phyloP scores from a whole-genome alignment of 2,329 filamentous ascomycete species.

The Ophiostoma sp. region DNA sequence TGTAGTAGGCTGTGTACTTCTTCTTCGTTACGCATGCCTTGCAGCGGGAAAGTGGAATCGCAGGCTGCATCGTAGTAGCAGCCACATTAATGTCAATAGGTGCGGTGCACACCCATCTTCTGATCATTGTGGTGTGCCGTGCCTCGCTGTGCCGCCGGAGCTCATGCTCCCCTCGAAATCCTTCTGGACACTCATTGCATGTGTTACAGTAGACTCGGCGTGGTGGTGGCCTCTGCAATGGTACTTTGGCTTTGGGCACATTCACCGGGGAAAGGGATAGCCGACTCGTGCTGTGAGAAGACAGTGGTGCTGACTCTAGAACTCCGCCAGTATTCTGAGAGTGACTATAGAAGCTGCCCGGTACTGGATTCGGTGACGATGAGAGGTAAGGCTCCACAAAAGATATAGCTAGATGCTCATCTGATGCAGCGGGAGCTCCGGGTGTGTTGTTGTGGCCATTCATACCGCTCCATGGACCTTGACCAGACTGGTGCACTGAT shows the following conservation, averaged over 20 bases:
- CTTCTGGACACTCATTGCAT: slow-evolving; percentile 69
- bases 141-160: slow-evolving; percentile 60
- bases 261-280: slow-evolving; percentile 41
- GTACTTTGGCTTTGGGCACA: slow-evolving; percentile 37
- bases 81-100: slow-evolving; percentile 35
- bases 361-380: not conserved
- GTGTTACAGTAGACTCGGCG: slow-evolving; percentile 61
- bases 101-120: slow-evolving; percentile 55
- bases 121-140: slow-evolving; percentile 56
- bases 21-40: slow-evolving; percentile 75
- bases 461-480: not conserved
- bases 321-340: not conserved
- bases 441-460: not conserved
- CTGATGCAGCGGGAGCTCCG: not conserved
- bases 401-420: not conserved
- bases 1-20: slow-evolving; percentile 87
- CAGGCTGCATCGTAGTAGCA: slow-evolving; percentile 40
- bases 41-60: slow-evolving; percentile 58
- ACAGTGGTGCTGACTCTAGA: not conserved
- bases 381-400: not conserved
- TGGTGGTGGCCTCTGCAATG: slow-evolving; percentile 47
- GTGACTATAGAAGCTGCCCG: not conserved
- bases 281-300: slow-evolving; percentile 28
- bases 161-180: slow-evolving; percentile 83
- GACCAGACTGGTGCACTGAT: not conserved